These are phyloP conservation scores for Alternaria panax DNA, from an alignment of 2,329 filamentous ascomycete genomes.

Conservation along the genomic window DNA sequence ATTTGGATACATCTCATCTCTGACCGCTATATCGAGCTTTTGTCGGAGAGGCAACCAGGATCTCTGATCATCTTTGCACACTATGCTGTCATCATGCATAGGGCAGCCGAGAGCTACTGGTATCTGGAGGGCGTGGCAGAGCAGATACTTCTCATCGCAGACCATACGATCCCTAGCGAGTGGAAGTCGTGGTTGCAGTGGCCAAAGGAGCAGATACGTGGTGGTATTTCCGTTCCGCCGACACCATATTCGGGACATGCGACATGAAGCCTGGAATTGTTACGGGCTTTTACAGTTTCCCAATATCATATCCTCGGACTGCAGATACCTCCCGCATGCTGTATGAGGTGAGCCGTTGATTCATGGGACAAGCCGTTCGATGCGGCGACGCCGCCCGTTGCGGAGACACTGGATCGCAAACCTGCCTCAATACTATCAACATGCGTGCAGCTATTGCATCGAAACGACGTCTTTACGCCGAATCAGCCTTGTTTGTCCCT, in stretches of 20 bases:
- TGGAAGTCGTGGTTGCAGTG: conserved; percentile 41
- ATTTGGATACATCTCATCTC: conserved; percentile 37
- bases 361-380: not conserved
- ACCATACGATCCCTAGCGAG: conserved; percentile 33
- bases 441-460: not conserved
- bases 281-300: not conserved
- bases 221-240: not conserved
- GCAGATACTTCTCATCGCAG: conserved; percentile 35
- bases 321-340: not conserved
- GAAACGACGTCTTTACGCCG: not conserved
- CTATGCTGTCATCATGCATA: conserved; percentile 43
- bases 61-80: conserved; percentile 48
- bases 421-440: not conserved
- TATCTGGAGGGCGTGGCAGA: conserved; percentile 36
- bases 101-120: conserved; percentile 34
- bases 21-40: conserved; percentile 36
- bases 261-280: not conserved
- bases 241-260: conserved; percentile 9
- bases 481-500: not conserved
- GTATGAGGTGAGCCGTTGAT: not conserved
- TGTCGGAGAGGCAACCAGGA: conserved; percentile 40
- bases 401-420: not conserved
- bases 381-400: not conserved
- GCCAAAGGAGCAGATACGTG: conserved; percentile 36
- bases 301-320: not conserved